These are phyloP conservation scores for Coemansia sp. DNA, from an alignment of 192 early-diverging fungal genomes.

Conservation along the genomic window DNA sequence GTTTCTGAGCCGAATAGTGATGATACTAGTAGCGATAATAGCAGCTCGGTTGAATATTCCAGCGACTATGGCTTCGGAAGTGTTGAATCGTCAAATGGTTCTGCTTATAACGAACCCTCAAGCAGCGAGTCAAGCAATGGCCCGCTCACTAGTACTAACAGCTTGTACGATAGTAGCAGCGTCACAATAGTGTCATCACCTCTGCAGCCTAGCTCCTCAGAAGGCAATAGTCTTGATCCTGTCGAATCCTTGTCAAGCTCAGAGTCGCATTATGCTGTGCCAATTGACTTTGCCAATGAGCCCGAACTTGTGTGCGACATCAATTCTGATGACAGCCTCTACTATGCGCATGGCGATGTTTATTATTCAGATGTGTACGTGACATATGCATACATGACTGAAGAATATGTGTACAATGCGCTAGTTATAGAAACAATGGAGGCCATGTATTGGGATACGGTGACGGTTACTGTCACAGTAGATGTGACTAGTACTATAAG, in stretches of 20 bases:
- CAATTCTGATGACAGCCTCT: not conserved
- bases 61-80: not conserved
- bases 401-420: not conserved
- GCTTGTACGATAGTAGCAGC: not conserved
- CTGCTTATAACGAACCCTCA: not conserved
- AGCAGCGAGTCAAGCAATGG: not conserved
- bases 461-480: not conserved
- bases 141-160: not conserved
- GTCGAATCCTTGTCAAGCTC: not conserved
- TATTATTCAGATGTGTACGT: conserved; percentile 2
- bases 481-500: not conserved
- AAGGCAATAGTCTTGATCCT: not conserved
- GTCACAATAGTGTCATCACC: not conserved
- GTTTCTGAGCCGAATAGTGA: not conserved
- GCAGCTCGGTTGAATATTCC: not conserved
- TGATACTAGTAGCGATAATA: not conserved
- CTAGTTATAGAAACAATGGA: not conserved
- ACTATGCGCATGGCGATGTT: not conserved
- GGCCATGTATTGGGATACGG: not conserved
- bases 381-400: not conserved
- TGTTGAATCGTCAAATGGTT: not conserved
- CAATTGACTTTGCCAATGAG: not conserved
- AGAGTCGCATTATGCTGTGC: not conserved
- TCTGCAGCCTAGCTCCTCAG: not conserved
- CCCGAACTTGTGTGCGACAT: conserved; percentile 8